A percentile compares a stretch with the other conserved stretches of the same genome.
These are phyloP conservation scores for Cochlearia excelsa DNA, from an alignment of 345 rosid genomes.

Conservation along the genomic window DNA sequence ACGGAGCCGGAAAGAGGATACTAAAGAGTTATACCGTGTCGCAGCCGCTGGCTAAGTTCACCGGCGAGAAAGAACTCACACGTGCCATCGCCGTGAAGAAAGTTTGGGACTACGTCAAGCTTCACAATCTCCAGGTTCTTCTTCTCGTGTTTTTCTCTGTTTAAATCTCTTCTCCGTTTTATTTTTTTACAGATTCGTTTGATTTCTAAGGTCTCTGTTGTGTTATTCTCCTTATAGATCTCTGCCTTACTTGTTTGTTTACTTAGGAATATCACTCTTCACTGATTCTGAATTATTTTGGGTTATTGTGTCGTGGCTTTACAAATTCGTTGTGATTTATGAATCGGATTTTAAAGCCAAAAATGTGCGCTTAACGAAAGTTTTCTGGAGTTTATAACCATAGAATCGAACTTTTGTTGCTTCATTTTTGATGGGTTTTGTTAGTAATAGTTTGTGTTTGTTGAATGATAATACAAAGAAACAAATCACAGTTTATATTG, in stretches of 20 bases:
- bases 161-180: background rate
- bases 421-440: background rate
- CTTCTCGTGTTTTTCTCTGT: background rate
- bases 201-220: background rate
- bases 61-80: conserved; percentile 45
- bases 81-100: conserved; percentile 47
- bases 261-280: no score
- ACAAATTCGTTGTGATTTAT: no score
- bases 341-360: no score
- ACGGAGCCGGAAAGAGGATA: conserved; percentile 19
- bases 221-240: no score
- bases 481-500: background rate
- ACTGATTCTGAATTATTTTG: no score
- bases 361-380: background rate
- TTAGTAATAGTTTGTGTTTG: background rate
- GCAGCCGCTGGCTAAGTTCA: conserved; percentile 34
- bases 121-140: conserved; percentile 49
- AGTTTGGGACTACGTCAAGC: conserved; percentile 51
- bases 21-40: conserved; percentile 24
- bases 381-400: background rate
- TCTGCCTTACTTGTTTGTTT: no score
- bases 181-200: background rate
- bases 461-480: no score
- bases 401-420: background rate
- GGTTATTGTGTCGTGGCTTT: no score